Conservation (phyloP, 1,284 basidiomycete genomes). For the Mycena citricolor region DNA sequence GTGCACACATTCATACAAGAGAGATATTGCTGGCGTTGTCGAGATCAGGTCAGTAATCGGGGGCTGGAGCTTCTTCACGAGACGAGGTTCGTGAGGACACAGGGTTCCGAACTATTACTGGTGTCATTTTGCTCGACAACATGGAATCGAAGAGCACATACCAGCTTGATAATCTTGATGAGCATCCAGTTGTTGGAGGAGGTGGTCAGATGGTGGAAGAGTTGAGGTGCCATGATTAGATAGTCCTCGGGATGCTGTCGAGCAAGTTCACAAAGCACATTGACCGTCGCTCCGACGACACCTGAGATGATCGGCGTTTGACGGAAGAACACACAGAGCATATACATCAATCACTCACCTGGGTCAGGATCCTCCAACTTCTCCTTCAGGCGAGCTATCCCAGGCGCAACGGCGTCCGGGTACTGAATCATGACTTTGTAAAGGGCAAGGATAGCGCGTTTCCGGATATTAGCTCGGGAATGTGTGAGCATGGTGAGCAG, state of each 20-base stretch:
- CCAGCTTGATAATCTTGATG: conserved; percentile 97
- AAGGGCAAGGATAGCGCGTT: conserved; percentile 83
- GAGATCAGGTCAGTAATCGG: conserved; percentile 95
- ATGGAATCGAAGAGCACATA: no score
- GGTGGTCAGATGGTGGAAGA: conserved; percentile 93
- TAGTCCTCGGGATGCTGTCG: conserved; percentile 78
- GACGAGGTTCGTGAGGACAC: conserved; percentile 87
- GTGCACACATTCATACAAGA: conserved; percentile 97
- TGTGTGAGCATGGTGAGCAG: conserved; percentile 89
- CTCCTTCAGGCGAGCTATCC: conserved; percentile 75
- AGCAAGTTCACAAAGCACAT: conserved; percentile 93
- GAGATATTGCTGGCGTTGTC: conserved; percentile 92
- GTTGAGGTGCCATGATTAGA: conserved; percentile 83
- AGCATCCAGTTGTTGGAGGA: conserved; percentile 99
- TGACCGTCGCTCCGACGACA: conserved; percentile 91
- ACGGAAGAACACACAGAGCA: no score
- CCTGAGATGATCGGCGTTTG: conserved; percentile 45
- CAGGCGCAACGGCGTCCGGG: conserved; percentile 71
- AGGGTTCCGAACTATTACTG: conserved; percentile 79
- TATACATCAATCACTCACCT: conserved; percentile 47
- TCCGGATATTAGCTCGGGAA: conserved; percentile 84
- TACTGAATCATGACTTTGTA: conserved; percentile 79
- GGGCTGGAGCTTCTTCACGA: conserved; percentile 91
- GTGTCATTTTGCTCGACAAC: no score
- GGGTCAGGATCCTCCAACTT: conserved; percentile 85